Evolutionary conservation across 2,329 filamentous ascomycete species (phyloP), one percentile per base, ranked within the genome.

Genomic region (Trichoderma simmonsii): DNA sequence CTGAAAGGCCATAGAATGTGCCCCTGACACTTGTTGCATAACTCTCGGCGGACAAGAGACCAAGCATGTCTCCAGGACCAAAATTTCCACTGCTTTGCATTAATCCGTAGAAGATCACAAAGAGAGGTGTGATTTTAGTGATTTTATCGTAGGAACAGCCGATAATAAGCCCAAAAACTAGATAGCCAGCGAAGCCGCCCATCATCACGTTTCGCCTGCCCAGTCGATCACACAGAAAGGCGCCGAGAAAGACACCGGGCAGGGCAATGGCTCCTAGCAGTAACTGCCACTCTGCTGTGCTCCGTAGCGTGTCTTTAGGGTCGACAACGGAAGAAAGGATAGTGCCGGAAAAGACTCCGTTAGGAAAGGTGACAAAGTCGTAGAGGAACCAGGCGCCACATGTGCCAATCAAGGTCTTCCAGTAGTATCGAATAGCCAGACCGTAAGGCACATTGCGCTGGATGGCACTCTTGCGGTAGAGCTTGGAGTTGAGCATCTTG

Each of bases 311-410:
- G 71, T 77, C 75, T 3, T 80, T 79, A 18, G 81, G 78, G 8
- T 78, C 75, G 8, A 83, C 72, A 24, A 83, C 78, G 4, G 80
- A 77, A 32, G 81, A 75, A 72, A 86, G 80, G 75, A 85, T 85
- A 4, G 81, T 82, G 5, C 80, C 83, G 15, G 81, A 83, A 76
- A 85, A 85, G 66, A 85, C 82, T 12, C 83, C 82, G 73, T 85
- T 85, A 6, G 84, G 83, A 72, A 85, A 86, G 3, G 83, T 85
- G 71, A 86, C 83, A 39, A 81, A 84, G 74, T 84, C 82, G 77
- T 86, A 86, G 14, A 88, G 81, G 77, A 88, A 88, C 85, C 86
- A 89, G 64, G 87, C 86, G 11, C 85, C 83, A 70, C 83, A 86
- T 11, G 86, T 87, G 11, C 87, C 86, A 36, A 86, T 79, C 12